phyloP scores from a whole-genome alignment of 345 rosid species.

The Brassica rapa region DNA sequence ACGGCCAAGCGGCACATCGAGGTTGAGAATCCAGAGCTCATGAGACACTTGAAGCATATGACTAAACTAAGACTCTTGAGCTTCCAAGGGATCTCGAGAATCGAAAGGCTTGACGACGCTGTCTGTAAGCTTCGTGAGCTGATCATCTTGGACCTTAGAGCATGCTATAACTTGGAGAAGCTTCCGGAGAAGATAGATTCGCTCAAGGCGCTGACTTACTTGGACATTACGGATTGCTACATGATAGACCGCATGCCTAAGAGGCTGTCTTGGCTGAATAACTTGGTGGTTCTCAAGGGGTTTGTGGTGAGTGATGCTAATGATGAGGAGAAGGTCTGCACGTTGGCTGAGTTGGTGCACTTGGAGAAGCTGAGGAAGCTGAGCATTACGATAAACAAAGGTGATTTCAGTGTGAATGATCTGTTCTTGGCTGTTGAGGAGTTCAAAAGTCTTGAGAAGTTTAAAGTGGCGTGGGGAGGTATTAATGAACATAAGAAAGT shows the following conservation, averaged over 20 bases:
- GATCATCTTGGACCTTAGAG: conserved; percentile 58
- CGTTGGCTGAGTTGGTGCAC: conserved; percentile 4
- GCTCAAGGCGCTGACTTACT: conserved; percentile 49
- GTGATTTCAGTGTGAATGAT: background rate
- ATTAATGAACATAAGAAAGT: background rate
- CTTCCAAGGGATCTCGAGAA: conserved; percentile 62
- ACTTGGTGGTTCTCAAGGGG: conserved; percentile 66
- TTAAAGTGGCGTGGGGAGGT: conserved; percentile 51
- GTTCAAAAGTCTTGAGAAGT: conserved; percentile 24
- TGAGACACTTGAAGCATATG: conserved; percentile 39
- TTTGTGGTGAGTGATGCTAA: conserved; percentile 50
- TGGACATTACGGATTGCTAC: conserved; percentile 60
- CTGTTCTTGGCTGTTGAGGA: background rate
- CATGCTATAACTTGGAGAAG: conserved; percentile 52
- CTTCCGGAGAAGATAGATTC: conserved; percentile 50
- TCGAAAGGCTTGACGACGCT: conserved; percentile 39
- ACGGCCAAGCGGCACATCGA: conserved; percentile 47
- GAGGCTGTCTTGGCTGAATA: conserved; percentile 38
- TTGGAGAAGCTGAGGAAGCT: conserved; percentile 44
- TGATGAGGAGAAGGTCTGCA: conserved; percentile 25
- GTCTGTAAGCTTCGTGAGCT: conserved; percentile 39
- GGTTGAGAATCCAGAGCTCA: conserved; percentile 39
- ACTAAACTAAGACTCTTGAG: conserved; percentile 45
- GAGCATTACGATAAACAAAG: conserved; percentile 39
- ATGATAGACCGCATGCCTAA: conserved; percentile 55